Conservation (phyloP, 441 rosid genomes). For the Syzygium syzygioides region DNA sequence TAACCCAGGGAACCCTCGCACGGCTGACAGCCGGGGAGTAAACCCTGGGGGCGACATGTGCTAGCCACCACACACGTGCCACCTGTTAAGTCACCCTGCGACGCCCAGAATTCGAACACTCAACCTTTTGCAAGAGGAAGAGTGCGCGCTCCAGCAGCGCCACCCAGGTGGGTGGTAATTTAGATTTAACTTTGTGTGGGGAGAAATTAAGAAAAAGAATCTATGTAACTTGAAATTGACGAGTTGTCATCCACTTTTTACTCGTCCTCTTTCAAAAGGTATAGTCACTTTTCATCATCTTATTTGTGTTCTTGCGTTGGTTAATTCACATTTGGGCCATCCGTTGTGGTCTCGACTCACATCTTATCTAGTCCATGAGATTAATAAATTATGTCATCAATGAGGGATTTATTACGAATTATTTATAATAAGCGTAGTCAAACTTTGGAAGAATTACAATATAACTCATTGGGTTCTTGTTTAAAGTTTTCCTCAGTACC, state of each 20-base stretch:
- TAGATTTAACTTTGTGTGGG: background rate
- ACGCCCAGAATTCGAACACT: too few relatives aligned
- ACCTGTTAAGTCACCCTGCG: too few relatives aligned
- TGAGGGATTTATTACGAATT: background rate
- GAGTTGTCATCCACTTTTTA: fast-evolving
- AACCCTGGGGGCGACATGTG: too few relatives aligned
- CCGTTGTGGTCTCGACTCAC: background rate
- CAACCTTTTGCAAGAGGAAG: too few relatives aligned
- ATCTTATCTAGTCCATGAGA: background rate
- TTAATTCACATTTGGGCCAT: background rate
- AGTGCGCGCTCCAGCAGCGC: too few relatives aligned
- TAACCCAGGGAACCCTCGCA: too few relatives aligned
- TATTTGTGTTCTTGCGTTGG: background rate
- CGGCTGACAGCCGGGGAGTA: too few relatives aligned
- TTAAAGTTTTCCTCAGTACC: background rate
- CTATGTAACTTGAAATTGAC: background rate
- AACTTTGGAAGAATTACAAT: background rate
- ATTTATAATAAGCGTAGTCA: background rate
- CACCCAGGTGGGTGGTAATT: too few relatives aligned
- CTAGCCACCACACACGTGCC: too few relatives aligned
- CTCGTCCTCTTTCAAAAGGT: background rate
- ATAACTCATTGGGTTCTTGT: background rate
- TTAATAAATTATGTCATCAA: background rate
- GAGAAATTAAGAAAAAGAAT: background rate
- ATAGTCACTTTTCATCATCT: background rate